These are phyloP conservation scores for Lagerstroemia speciosa DNA, from an alignment of 345 rosid species.

Conservation along the genomic window DNA sequence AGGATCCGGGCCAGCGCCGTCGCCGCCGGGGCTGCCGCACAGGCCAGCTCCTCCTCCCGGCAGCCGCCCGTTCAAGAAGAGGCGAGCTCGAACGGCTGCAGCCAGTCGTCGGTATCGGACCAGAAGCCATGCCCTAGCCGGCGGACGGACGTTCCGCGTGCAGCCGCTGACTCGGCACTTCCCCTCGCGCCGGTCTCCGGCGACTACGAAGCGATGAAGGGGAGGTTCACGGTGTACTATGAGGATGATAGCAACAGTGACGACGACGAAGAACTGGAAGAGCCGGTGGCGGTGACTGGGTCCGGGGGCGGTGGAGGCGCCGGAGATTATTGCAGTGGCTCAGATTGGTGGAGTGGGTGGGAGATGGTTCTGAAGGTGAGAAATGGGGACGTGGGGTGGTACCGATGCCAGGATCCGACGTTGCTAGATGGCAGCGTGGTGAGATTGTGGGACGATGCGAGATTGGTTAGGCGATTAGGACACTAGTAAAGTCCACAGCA, in stretches of 20 bases:
- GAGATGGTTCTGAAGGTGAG: slow-evolving; percentile 33
- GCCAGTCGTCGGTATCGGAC: not conserved
- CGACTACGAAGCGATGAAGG: slow-evolving; percentile 25
- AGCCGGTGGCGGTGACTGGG: slow-evolving; percentile 9
- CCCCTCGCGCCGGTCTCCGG: not conserved
- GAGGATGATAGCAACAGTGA: slow-evolving; percentile 11
- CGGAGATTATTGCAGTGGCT: not conserved
- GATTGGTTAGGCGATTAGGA: not conserved
- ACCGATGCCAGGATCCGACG: slow-evolving; percentile 50
- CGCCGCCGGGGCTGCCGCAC: not conserved
- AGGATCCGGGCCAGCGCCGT: slow-evolving; percentile 30
- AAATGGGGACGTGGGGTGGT: slow-evolving; percentile 46
- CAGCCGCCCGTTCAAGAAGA: not conserved
- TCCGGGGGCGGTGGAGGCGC: slow-evolving; percentile 5
- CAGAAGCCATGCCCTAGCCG: not conserved
- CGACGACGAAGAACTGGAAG: slow-evolving; percentile 7
- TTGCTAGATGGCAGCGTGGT: slow-evolving; percentile 63
- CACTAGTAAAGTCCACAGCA: not conserved
- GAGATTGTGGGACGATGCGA: slow-evolving; percentile 53
- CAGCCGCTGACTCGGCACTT: not conserved
- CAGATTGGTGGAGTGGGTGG: slow-evolving; percentile 37
- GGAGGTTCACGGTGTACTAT: slow-evolving; percentile 42
- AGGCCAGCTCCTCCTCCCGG: not conserved
- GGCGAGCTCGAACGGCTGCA: not conserved
- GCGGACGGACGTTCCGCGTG: not conserved